Evolutionary conservation across 2,329 filamentous ascomycete species (phyloP).

Genomic region (Diaporthe citri): DNA sequence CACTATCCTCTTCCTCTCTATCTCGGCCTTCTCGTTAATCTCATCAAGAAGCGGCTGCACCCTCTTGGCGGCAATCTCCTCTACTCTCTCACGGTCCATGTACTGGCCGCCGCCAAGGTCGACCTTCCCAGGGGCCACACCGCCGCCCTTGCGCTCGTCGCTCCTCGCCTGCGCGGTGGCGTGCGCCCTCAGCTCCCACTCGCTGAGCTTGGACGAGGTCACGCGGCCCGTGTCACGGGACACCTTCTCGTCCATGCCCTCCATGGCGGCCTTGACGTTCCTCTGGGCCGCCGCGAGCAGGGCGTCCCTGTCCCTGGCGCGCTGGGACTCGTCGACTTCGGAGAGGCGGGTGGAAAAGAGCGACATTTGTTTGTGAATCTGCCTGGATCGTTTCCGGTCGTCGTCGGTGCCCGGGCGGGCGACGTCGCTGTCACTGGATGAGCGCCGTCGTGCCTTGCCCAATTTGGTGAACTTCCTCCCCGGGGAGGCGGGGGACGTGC

Average conservation of each 20-base stretch:
- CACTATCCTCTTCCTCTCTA: conserved; percentile 75
- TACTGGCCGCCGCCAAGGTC: conserved; percentile 86
- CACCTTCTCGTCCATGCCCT: conserved; percentile 85
- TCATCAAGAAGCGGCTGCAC: conserved; percentile 89
- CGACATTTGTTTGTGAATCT: conserved; percentile 84
- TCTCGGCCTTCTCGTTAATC: conserved; percentile 83
- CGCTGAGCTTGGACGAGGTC: conserved; percentile 74
- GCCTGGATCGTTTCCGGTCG: conserved; percentile 77
- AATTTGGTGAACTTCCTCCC: conserved; percentile 63
- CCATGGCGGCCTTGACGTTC: conserved; percentile 84
- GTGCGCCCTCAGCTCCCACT: conserved; percentile 85
- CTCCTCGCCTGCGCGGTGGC: conserved; percentile 76
- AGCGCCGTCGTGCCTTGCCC: conserved; percentile 70
- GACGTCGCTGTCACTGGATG: conserved; percentile 75
- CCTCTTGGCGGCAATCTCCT: conserved; percentile 81
- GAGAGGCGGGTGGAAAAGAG: conserved; percentile 77
- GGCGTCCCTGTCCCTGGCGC: conserved; percentile 79
- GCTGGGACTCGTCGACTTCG: conserved; percentile 79
- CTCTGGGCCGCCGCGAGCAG: conserved; percentile 84
- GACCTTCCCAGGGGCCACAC: conserved; percentile 66
- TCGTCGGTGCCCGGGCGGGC: conserved; percentile 53
- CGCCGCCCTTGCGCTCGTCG: conserved; percentile 63
- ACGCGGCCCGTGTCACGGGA: conserved; percentile 82
- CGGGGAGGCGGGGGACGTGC: conserved; percentile 49
- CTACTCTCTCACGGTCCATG: conserved; percentile 82